Conservation (phyloP, 495 filamentous ascomycete species). For the Hyaloscypha bicolor region DNA sequence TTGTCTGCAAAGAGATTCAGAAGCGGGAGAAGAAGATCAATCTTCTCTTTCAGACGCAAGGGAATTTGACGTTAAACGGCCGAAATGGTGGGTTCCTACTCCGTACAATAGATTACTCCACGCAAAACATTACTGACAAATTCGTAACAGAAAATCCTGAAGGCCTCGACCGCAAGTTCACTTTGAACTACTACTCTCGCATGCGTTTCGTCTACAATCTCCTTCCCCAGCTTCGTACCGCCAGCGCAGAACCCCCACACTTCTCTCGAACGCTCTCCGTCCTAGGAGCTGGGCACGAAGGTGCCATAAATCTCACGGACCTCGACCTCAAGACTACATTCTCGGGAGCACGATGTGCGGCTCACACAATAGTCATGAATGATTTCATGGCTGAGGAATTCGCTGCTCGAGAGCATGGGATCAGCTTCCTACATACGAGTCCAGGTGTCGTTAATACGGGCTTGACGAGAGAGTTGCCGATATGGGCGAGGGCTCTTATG, state of each 20-base stretch:
- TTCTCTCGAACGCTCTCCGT: conserved; percentile 30
- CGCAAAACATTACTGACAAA: background rate
- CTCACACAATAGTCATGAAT: conserved; percentile 31
- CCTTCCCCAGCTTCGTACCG: conserved; percentile 32
- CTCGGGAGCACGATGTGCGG: conserved; percentile 16
- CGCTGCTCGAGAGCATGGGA: conserved; percentile 48
- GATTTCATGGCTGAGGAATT: conserved; percentile 43
- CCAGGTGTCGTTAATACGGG: conserved; percentile 56
- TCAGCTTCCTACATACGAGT: conserved; percentile 60
- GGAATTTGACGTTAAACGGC: conserved; percentile 30
- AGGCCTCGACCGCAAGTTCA: conserved; percentile 34
- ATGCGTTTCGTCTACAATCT: conserved; percentile 36
- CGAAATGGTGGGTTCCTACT: conserved; percentile 20
- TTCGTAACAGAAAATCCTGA: conserved; percentile 28
- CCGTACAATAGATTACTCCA: background rate
- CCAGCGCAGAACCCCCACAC: conserved; percentile 23
- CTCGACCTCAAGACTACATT: conserved; percentile 28
- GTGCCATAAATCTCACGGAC: conserved; percentile 21
- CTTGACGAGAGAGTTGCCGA: conserved; percentile 31
- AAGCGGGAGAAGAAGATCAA: conserved; percentile 32
- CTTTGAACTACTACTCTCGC: conserved; percentile 39
- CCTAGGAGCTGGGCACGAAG: conserved; percentile 27
- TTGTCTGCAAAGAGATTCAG: conserved; percentile 34
- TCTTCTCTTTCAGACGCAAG: conserved; percentile 37
- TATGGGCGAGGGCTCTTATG: conserved; percentile 16